Percentiles rank a stretch among this genome's conserved stretches.
Evolutionary conservation across 306 rosid species (phyloP).

Genomic region (Vigna trinervia): DNA sequence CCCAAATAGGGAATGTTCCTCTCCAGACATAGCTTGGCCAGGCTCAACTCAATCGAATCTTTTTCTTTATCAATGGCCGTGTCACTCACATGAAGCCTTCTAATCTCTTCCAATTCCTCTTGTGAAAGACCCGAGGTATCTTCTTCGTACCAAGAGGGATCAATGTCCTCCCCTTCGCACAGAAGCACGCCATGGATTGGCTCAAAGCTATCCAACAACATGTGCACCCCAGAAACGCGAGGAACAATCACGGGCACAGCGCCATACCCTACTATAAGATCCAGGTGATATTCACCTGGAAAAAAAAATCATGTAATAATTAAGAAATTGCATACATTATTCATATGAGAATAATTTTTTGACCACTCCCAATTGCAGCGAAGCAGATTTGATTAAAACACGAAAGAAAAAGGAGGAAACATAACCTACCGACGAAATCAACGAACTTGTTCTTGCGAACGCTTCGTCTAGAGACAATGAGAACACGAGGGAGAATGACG

Average conservation of each 20-base stretch:
- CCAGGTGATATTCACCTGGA: slow-evolving; percentile 91
- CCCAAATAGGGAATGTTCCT: slow-evolving; percentile 94
- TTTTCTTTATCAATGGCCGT: slow-evolving; percentile 85
- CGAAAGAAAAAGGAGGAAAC: background rate
- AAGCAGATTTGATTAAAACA: background rate
- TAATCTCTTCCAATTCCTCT: slow-evolving; percentile 75
- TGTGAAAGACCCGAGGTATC: slow-evolving; percentile 62
- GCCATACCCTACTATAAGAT: slow-evolving; percentile 83
- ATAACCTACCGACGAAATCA: slow-evolving; percentile 82
- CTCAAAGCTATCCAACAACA: slow-evolving; percentile 83
- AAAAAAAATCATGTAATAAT: background rate
- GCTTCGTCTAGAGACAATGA: slow-evolving; percentile 91
- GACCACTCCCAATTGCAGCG: background rate
- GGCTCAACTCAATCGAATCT: slow-evolving; percentile 80
- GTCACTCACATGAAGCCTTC: slow-evolving; percentile 77
- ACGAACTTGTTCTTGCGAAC: slow-evolving; percentile 97
- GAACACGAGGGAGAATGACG: slow-evolving; percentile 84
- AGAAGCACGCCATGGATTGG: slow-evolving; percentile 98
- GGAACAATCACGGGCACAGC: slow-evolving; percentile 92
- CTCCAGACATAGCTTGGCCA: slow-evolving; percentile 88
- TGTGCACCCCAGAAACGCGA: slow-evolving; percentile 81
- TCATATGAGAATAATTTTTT: background rate
- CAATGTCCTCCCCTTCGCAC: slow-evolving; percentile 96
- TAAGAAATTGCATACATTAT: background rate
- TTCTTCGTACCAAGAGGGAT: slow-evolving; percentile 77